Evolutionary conservation across 305 asterid species (phyloP).

Genomic region (Fraxinus nigra): DNA sequence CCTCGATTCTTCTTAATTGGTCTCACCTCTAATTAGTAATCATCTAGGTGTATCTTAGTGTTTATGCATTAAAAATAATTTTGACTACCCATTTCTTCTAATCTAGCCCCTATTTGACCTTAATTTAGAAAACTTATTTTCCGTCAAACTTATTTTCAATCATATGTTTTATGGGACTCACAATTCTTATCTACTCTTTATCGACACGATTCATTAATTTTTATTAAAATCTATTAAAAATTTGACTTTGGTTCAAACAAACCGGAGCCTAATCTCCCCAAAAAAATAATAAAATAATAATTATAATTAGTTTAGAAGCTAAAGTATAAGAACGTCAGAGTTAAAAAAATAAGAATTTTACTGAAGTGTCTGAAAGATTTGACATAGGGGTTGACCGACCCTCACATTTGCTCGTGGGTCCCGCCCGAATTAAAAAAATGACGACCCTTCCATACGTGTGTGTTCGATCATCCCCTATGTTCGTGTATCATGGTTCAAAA

Average conservation of each 20-base stretch:
- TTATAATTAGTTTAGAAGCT: too few species aligned
- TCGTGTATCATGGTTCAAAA: too few species aligned
- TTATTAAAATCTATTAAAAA: too few species aligned
- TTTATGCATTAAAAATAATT: neutral
- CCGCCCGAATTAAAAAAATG: too few species aligned
- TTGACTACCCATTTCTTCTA: neutral
- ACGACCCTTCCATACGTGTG: too few species aligned
- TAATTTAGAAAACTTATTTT: too few species aligned
- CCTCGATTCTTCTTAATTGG: neutral
- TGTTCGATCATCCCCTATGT: too few species aligned
- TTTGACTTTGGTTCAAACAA: neutral
- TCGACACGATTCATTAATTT: neutral
- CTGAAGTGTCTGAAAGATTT: too few species aligned
- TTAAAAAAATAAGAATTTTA: too few species aligned
- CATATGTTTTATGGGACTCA: neutral
- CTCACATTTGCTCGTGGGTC: too few species aligned
- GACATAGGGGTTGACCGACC: too few species aligned
- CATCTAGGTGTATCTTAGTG: neutral
- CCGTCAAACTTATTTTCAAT: neutral
- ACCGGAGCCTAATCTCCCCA: neutral
- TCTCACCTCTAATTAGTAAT: neutral
- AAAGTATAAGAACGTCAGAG: too few species aligned
- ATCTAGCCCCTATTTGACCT: neutral
- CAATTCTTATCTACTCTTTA: neutral
- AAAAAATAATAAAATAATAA: neutral